Conservation (phyloP, 805 yeast species). For the Metschnikowia aberdeeniae region DNA sequence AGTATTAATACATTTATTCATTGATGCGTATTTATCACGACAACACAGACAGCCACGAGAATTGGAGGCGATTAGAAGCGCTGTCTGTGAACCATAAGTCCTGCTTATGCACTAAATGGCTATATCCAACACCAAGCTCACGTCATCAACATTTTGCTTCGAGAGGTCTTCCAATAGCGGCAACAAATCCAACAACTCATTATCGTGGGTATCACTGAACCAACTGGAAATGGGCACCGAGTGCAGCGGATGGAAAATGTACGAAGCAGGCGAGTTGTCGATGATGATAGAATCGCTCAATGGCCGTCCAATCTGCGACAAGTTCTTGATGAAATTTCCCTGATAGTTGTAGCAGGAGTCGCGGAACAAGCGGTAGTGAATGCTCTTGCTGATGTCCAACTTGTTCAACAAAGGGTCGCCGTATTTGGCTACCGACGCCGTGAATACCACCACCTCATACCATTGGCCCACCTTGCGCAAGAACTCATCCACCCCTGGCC, state of each 20-base stretch:
- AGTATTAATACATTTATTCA: not conserved
- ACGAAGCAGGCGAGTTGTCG: slow-evolving; percentile 98
- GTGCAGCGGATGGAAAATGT: slow-evolving; percentile 95
- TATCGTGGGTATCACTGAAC: slow-evolving; percentile 98
- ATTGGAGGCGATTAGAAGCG: not conserved
- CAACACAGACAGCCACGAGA: not conserved
- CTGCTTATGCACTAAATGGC: slow-evolving; percentile 35
- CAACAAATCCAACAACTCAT: slow-evolving; percentile 84
- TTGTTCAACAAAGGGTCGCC: slow-evolving; percentile 94
- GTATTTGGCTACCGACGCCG: slow-evolving; percentile 92
- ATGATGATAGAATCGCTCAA: slow-evolving; percentile 79
- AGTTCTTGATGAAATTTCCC: slow-evolving; percentile 90
- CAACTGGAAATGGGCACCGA: slow-evolving; percentile 96
- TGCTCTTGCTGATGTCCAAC: slow-evolving; percentile 66
- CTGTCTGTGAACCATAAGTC: slow-evolving; percentile 14
- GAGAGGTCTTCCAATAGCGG: slow-evolving; percentile 89
- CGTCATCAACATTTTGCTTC: slow-evolving; percentile 69
- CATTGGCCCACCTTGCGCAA: slow-evolving; percentile 75
- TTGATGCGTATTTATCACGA: slow-evolving; percentile 2
- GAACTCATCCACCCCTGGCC: slow-evolving; percentile 98
- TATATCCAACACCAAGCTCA: slow-evolving; percentile 80
- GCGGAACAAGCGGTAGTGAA: slow-evolving; percentile 90
- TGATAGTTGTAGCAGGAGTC: slow-evolving; percentile 92
- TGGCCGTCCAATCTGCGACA: slow-evolving; percentile 93
- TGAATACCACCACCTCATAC: slow-evolving; percentile 93